Base-by-base conservation (phyloP, 2,329 filamentous ascomycete genomes). In the Ceratocystis lukuohia region DNA sequence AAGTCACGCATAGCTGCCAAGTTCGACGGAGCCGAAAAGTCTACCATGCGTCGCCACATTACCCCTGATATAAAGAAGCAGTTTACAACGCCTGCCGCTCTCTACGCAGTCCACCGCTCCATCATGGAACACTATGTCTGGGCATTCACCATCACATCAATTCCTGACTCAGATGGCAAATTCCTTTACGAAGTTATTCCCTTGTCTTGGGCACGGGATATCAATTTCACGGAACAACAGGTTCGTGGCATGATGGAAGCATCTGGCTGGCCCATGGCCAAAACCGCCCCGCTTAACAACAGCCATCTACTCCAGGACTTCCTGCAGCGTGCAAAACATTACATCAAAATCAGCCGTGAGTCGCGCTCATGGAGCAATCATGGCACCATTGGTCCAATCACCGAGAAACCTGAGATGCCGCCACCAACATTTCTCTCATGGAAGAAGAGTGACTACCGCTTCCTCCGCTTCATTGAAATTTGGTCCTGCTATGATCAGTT, bases 41-140 rank as follows among this genome's bases (percentile, higher is more conserved):
- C 61, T n/a, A 6, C 44, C 20, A 15, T 48, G 61, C 61, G 46
- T 28, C 61, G 28, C 22, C 6, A 28, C 25, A 63, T 63, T 44
- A 65, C 37, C 7, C 50, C 46, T 10, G 61, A 67, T 25, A 20
- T 45, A 15, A 41, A 17, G 6, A 50, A 33, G 53, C 63, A 25
- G 6, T 44, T 28, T 62, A 74, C 8, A 80, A 80, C 65, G 0
- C 69, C 79, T 0, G 71, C 78, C 33, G 79, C 81, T 7, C 74
- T 91, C 4, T 88, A 90, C 71, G 88, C 89, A 3, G 84, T 91
- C 5, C 86, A 91, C 70, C 82, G 82, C 66, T 81, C 86, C 7
- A 73, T 93, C 6, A 73, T 80, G 28, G 77, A 80, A 50, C 80
- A 85, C 68, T 84, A 86, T 7, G 78, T 84, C 65, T 82, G 79